Percentiles rank a stretch among this genome's conserved stretches.
phyloP scores from a whole-genome alignment of 768 basidiomycete genomes.

The Rhodotorula babjevae region DNA sequence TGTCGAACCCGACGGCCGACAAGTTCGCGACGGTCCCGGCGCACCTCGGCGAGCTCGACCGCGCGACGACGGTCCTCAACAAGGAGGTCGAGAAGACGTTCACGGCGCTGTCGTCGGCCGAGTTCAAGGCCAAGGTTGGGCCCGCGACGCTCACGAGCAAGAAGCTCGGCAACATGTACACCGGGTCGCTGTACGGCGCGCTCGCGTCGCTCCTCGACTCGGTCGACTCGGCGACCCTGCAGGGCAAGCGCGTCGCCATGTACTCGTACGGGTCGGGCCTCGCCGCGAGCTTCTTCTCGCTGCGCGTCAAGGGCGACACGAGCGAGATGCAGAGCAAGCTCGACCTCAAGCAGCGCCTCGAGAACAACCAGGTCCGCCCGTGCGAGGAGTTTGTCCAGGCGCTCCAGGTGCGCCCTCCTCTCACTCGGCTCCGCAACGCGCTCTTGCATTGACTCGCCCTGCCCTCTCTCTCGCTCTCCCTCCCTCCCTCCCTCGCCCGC shows the following conservation, averaged over 20 bases:
- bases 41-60: conserved; percentile 59
- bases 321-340: conserved; percentile 73
- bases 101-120: conserved; percentile 67
- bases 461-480: too few relatives aligned
- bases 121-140: conserved; percentile 69
- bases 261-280: conserved; percentile 97
- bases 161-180: conserved; percentile 97
- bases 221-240: conserved; percentile 64
- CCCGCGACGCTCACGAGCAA: conserved; percentile 81
- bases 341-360: conserved; percentile 70
- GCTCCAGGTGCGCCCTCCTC: conserved; percentile 49
- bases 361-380: conserved; percentile 80
- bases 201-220: conserved; percentile 77
- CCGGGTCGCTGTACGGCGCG: conserved; percentile 89
- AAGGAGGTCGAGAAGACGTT: conserved; percentile 95
- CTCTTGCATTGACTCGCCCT: too few relatives aligned
- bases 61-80: conserved; percentile 76
- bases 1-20: conserved; percentile 64
- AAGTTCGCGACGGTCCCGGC: conserved; percentile 62
- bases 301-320: conserved; percentile 82
- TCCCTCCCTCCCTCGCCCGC: too few relatives aligned
- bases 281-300: conserved; percentile 87
- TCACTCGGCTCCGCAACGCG: neutral
- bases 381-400: conserved; percentile 88
- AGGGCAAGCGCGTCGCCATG: conserved; percentile 80